These are phyloP conservation scores for Candida boleticola DNA, from an alignment of 805 yeast genomes.

Conservation along the genomic window DNA sequence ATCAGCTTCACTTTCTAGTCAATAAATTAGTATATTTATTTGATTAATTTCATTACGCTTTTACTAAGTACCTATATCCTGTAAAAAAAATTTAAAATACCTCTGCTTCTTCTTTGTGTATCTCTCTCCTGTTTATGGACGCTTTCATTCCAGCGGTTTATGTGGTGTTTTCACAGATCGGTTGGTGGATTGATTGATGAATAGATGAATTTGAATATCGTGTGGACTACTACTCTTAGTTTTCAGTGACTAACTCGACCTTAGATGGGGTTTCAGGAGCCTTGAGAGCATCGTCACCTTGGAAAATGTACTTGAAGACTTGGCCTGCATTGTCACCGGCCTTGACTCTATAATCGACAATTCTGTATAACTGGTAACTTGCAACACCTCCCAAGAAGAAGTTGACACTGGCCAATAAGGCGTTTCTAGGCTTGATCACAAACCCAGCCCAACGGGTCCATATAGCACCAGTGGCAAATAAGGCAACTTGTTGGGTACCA, in stretches of 20 bases:
- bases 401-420: constrained; percentile 86
- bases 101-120: too few species aligned
- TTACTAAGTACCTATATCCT: too few species aligned
- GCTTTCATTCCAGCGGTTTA: too few species aligned
- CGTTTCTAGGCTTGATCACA: constrained; percentile 86
- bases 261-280: constrained; percentile 4
- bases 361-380: constrained; percentile 74
- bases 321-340: constrained; percentile 63
- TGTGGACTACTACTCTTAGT: too few species aligned
- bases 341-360: constrained; percentile 60
- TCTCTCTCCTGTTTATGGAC: too few species aligned
- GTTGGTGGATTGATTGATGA: too few species aligned
- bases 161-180: too few species aligned
- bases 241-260: too few species aligned
- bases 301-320: constrained; percentile 56
- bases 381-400: constrained; percentile 92
- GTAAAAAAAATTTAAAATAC: too few species aligned
- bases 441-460: constrained; percentile 98
- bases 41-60: too few species aligned
- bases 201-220: too few species aligned
- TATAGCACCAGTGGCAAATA: constrained; percentile 86
- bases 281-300: constrained; percentile 34
- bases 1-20: background rate
- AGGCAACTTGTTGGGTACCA: constrained; percentile 85
- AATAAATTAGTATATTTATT: too few species aligned